Evolutionary conservation across 2,329 filamentous ascomycete genomes (phyloP), one percentile per base, ranked within the genome.

Genomic region (Fulvia fulva): DNA sequence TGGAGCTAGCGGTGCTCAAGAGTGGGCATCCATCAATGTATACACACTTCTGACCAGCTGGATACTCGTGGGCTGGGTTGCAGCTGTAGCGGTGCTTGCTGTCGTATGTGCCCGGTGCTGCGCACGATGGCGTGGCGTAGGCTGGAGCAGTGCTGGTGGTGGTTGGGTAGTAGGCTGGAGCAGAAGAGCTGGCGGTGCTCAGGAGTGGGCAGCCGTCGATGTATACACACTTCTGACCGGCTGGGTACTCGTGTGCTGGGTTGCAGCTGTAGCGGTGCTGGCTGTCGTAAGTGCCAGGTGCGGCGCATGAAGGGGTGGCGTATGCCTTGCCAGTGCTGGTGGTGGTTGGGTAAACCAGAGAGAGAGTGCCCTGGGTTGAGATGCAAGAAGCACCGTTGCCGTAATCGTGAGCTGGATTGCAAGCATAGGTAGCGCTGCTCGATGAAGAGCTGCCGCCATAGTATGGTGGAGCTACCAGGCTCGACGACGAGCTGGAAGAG

Each of bases 401-500:
- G 52, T 68, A 60, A 53, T 47, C 25, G 51, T 64, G 65, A 28
- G 62, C 65, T 28, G 65, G 65, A 52, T 65, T 65, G 53, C 64
- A 66, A 14, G 57, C 61, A 37, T 60, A 67, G n/a, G 45, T 56
- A 22, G 54, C 50, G 21, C 28, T 16, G 16, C 28, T 34, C 2
- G 30, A 19, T 28, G 54, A 11, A 44, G 41, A 55, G 14, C 28
- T 34, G 23, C 22, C 26, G 34, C 52, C 43, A 11, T 21, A 54
- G 19, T 32, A 37, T 5, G 52, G 52, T 19, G 41, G 32, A 32
- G 37, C 52, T 6, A 46, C 23, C 3, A 41, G 14, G 26, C 51
- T 41, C 6, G 51, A 30, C 16, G 11, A 21, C 2, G 12, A 6
- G 28, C 22, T 19, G 9, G 47, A 28, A 11, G 47, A 32, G 50